phyloP scores from a whole-genome alignment of 371 early-diverging fungal species.

The Mortierella sp. region DNA sequence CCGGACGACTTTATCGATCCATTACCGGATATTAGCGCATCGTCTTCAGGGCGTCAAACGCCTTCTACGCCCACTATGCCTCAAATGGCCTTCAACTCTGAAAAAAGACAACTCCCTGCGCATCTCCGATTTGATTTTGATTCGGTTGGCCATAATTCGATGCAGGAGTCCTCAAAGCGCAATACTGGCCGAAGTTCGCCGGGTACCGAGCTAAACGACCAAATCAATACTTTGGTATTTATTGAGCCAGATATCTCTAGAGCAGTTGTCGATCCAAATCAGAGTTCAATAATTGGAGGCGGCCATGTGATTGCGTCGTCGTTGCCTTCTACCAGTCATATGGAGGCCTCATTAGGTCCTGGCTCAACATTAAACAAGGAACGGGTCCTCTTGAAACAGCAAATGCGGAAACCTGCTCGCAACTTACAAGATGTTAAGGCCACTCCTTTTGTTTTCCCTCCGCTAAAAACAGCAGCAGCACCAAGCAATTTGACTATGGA shows the following conservation, averaged over 20 bases:
- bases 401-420: slow-evolving; percentile 36
- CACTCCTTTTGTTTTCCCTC: slow-evolving; percentile 52
- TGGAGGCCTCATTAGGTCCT: slow-evolving; percentile 15
- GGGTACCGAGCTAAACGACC: slow-evolving; percentile 22
- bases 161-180: slow-evolving; percentile 19
- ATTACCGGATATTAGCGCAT: slow-evolving; percentile 18
- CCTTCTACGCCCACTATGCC: slow-evolving; percentile 33
- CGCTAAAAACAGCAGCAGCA: slow-evolving; percentile 27
- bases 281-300: background rate
- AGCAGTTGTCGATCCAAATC: slow-evolving; percentile 12
- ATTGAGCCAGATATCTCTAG: slow-evolving; percentile 44
- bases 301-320: slow-evolving; percentile 37
- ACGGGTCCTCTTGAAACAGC: slow-evolving; percentile 25
- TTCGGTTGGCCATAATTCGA: background rate
- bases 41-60: slow-evolving; percentile 35
- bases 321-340: slow-evolving; percentile 43
- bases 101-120: slow-evolving; percentile 30
- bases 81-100: slow-evolving; percentile 35
- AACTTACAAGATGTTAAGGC: slow-evolving; percentile 55
- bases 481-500: background rate
- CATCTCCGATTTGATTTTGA: slow-evolving; percentile 41
- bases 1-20: slow-evolving; percentile 55
- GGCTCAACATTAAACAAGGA: slow-evolving; percentile 10
- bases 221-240: slow-evolving; percentile 49
- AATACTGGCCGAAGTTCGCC: slow-evolving; percentile 38